Evolutionary conservation across 305 asterid genomes (phyloP), one percentile per base, ranked within the genome.

Genomic region (Fraxinus velutina): DNA sequence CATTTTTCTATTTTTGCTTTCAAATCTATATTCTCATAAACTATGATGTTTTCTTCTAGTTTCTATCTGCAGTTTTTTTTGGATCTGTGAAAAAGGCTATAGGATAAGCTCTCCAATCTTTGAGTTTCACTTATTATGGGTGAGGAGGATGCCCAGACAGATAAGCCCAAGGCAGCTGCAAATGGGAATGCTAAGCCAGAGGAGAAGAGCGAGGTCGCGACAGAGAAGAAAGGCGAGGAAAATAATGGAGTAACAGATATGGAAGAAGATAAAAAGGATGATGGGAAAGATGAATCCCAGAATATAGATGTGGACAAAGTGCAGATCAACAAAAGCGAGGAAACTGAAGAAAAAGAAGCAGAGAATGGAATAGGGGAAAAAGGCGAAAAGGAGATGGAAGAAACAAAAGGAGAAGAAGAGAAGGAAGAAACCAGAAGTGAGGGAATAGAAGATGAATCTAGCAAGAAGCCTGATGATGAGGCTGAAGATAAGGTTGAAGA

Each of bases 401-500:
- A 79, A 30, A 74, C 32, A 0, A 17, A 24, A 32, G 74, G n/a
- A 2, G 78, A 12, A 3, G 68, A 17, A 15, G 84, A 86, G 21
- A 72, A 44, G 73, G 78, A 82, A 64, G 86, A 85, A 13, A 36
- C 13, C 37, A 78, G 50, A 39, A 78, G 37, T 72, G 77, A 81
- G n/a, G 81, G 75, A 72, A 76, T 37, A 72, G 88, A 84, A 39
- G 80, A 68, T 30, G 19, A 68, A 30, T 68, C 75, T n/a, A 84
- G 76, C 70, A 80, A 78, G 82, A 78, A 80, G 71, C 75, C 75
- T 68, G 71, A 80, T 36, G 81, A 55, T 47, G 66, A 72, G 32
- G 32, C 81, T 52, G 88, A 82, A 62, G 81, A 80, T 73, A 82
- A 86, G 77, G 85, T 42, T 47, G 90, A 84, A 55, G 89, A 78